These are phyloP conservation scores for Cyamopsis tetragonoloba DNA, from an alignment of 306 rosid genomes.

Conservation along the genomic window DNA sequence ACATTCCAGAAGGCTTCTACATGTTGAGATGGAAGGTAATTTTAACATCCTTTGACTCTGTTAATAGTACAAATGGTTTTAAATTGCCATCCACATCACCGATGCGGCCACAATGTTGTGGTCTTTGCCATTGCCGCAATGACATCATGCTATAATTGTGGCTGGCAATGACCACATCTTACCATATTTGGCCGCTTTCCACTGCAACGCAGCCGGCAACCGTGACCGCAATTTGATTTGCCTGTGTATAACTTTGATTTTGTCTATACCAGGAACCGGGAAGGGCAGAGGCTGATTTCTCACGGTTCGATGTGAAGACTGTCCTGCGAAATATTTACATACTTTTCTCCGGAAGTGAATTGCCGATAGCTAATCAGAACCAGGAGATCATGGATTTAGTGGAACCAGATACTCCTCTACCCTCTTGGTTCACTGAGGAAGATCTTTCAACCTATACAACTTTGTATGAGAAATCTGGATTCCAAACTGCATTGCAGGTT, in stretches of 20 bases:
- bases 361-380: slow-evolving; percentile 65
- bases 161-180: no score
- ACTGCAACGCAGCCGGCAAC: neutral
- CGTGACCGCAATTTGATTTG: neutral
- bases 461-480: slow-evolving; percentile 74
- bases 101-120: no score
- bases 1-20: slow-evolving; percentile 74
- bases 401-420: slow-evolving; percentile 64
- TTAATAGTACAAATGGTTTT: no score
- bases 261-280: slow-evolving; percentile 56
- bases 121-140: no score
- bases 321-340: slow-evolving; percentile 69
- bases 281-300: slow-evolving; percentile 81
- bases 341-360: slow-evolving; percentile 68
- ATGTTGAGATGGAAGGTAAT: slow-evolving; percentile 68
- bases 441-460: slow-evolving; percentile 62
- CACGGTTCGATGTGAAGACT: slow-evolving; percentile 64
- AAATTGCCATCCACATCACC: no score
- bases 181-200: no score
- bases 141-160: no score
- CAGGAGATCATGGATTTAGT: slow-evolving; percentile 92
- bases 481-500: slow-evolving; percentile 62
- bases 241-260: slow-evolving; percentile 15
- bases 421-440: slow-evolving; percentile 74
- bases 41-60: neutral